Evolutionary conservation across 257 asterid genomes (phyloP).

Genomic region (Leonotis leonurus): DNA sequence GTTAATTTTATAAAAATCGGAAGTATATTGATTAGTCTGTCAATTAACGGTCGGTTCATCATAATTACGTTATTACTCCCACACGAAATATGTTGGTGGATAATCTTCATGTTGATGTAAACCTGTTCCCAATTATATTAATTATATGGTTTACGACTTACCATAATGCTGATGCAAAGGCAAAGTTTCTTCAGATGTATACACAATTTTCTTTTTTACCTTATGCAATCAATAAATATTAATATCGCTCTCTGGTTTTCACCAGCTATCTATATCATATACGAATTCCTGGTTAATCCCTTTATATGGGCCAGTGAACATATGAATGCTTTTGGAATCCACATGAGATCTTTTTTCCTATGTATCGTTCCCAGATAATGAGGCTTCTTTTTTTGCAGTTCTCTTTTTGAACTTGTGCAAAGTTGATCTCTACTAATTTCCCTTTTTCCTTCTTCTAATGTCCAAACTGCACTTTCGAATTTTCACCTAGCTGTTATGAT

Average conservation of each 20-base stretch:
- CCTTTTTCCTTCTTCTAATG: background rate
- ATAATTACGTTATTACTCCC: slow-evolving; percentile 1
- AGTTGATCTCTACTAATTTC: background rate
- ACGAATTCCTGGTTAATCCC: slow-evolving; percentile 4
- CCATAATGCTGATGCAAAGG: background rate
- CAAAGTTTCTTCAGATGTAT: background rate
- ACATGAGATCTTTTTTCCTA: background rate
- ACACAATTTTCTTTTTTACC: too few relatives aligned
- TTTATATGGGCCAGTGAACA: background rate
- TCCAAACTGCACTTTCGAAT: slow-evolving; percentile 16
- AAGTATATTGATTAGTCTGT: background rate
- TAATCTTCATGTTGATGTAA: slow-evolving; percentile 4
- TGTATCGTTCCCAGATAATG: background rate
- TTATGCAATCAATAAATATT: background rate
- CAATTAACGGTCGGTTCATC: background rate
- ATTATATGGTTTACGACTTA: background rate
- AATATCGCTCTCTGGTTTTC: background rate
- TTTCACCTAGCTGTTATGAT: slow-evolving; percentile 63
- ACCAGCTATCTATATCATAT: background rate
- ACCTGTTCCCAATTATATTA: background rate
- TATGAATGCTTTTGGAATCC: background rate
- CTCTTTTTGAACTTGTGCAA: background rate
- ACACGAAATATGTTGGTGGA: background rate
- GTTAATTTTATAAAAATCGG: background rate
- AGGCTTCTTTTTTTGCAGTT: background rate